These are phyloP conservation scores for Gossypium mustelinum DNA, from an alignment of 345 rosid species.

Conservation along the genomic window DNA sequence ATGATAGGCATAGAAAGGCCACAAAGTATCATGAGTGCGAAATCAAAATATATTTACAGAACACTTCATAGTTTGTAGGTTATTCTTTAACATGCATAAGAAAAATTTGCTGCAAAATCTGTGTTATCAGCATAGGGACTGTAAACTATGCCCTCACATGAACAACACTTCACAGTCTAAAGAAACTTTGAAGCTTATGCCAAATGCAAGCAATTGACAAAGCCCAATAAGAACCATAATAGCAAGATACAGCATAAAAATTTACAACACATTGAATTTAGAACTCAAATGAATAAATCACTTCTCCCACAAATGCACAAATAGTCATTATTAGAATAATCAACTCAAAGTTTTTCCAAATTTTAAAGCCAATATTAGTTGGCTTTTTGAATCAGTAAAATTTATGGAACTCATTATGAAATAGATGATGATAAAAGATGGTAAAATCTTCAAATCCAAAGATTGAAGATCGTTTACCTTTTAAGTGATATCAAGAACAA, in stretches of 20 bases:
- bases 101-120: neutral
- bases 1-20: neutral
- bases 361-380: neutral
- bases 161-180: neutral
- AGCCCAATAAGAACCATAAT: neutral
- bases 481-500: neutral
- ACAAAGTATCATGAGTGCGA: neutral
- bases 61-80: neutral
- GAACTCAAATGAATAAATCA: neutral
- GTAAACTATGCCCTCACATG: neutral
- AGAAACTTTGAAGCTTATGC: neutral
- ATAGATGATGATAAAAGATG: neutral
- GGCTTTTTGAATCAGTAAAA: neutral
- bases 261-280: neutral
- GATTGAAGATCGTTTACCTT: neutral
- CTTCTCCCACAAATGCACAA: neutral
- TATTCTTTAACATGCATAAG: neutral
- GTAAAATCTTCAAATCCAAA: neutral
- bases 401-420: neutral
- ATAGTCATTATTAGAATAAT: neutral
- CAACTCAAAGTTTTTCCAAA: conserved; percentile 3
- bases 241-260: neutral
- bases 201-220: neutral
- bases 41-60: neutral
- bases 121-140: neutral